A percentile compares a stretch with the other conserved stretches of the same genome.
These are phyloP conservation scores for Cyclanthera cordifolia DNA, from an alignment of 306 rosid species.

Conservation along the genomic window DNA sequence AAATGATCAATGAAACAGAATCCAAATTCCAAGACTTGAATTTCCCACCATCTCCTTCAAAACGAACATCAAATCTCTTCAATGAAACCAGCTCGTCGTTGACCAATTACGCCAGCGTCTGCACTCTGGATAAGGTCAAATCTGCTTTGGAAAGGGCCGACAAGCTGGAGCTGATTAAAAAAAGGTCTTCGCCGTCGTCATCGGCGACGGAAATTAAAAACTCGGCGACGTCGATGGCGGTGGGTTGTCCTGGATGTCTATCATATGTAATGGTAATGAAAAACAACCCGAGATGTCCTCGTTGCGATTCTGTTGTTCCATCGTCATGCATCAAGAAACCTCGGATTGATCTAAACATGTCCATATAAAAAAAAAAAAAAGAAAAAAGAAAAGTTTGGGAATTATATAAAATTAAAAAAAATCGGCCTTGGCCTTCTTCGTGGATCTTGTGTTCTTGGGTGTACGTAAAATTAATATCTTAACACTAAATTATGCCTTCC, in stretches of 20 bases:
- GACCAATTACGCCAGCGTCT: slow-evolving; percentile 62
- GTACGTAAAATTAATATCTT: too few relatives aligned
- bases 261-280: slow-evolving; percentile 79
- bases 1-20: slow-evolving; percentile 24
- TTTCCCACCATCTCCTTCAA: slow-evolving; percentile 51
- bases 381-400: too few relatives aligned
- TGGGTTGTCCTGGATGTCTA: slow-evolving; percentile 86
- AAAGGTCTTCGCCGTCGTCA: slow-evolving; percentile 43
- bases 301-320: slow-evolving; percentile 68
- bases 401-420: too few relatives aligned
- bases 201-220: slow-evolving; percentile 27
- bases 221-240: slow-evolving; percentile 61
- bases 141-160: slow-evolving; percentile 91
- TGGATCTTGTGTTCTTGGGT: too few relatives aligned
- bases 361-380: too few relatives aligned
- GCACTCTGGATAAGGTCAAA: slow-evolving; percentile 91
- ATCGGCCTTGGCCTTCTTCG: too few relatives aligned
- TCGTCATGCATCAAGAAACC: slow-evolving; percentile 62
- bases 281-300: slow-evolving; percentile 78
- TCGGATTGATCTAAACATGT: slow-evolving; percentile 77
- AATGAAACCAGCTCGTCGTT: slow-evolving; percentile 46
- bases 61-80: slow-evolving; percentile 45
- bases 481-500: too few relatives aligned
- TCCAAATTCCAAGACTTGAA: slow-evolving; percentile 63
- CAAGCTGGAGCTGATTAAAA: slow-evolving; percentile 58